phyloP scores from a whole-genome alignment of 2,329 filamentous ascomycete genomes.

The Colletotrichum lini region DNA sequence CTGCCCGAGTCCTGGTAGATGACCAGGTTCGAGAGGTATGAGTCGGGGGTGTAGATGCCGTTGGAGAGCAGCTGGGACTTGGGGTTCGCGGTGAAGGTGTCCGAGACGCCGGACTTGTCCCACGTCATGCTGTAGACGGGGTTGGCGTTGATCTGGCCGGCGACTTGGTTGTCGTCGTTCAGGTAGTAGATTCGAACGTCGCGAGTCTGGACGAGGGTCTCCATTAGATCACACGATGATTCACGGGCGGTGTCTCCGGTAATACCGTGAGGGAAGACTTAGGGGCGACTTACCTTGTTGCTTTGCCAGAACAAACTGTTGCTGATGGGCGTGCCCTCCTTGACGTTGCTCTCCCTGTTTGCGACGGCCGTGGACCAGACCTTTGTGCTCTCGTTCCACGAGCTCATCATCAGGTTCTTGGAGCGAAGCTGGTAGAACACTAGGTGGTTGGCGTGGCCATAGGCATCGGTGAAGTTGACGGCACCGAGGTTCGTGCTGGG shows the following conservation, averaged over 20 bases:
- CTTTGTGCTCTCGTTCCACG: constrained; percentile 35
- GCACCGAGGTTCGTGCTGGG: constrained; percentile 27
- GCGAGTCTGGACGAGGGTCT: constrained; percentile 1
- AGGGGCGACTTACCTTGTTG: constrained; percentile 9
- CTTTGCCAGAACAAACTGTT: constrained; percentile 40
- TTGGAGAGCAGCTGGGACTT: constrained; percentile 35
- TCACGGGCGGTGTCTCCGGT: too few relatives aligned
- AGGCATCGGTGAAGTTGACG: constrained; percentile 40
- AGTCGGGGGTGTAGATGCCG: constrained; percentile 29
- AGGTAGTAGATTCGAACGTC: constrained; percentile 40
- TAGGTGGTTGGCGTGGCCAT: constrained; percentile 32
- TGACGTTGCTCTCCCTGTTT: constrained; percentile 24
- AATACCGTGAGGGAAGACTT: neutral
- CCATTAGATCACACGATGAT: neutral
- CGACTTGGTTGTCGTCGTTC: constrained; percentile 29
- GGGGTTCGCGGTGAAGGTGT: constrained; percentile 22
- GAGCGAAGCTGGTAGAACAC: constrained; percentile 36
- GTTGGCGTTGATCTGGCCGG: constrained; percentile 29
- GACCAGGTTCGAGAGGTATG: constrained; percentile 34
- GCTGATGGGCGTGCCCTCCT: constrained; percentile 39
- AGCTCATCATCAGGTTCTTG: constrained; percentile 30
- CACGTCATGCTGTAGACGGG: constrained; percentile 25
- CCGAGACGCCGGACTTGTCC: constrained; percentile 36
- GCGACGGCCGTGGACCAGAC: constrained; percentile 24
- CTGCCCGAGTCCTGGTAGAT: constrained; percentile 36